Conservation (phyloP, 345 rosid species). For the Microcos paniculata region DNA sequence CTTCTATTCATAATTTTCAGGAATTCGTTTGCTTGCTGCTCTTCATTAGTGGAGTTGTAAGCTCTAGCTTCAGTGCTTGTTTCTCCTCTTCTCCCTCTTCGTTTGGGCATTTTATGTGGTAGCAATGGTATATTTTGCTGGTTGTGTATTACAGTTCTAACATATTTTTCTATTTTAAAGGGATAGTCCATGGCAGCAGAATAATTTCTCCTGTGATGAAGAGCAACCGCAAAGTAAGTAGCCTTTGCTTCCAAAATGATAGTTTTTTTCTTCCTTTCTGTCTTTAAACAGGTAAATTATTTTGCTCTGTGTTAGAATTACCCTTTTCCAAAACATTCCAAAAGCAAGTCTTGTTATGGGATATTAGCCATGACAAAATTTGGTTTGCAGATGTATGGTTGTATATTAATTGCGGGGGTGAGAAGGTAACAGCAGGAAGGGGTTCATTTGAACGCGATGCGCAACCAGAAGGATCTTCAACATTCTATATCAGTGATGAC, state of each 20-base stretch:
- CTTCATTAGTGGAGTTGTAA: background rate
- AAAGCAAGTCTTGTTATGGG: too few relatives aligned
- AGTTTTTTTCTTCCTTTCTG: background rate
- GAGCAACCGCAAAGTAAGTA: slow-evolving; percentile 6
- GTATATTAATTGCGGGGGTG: slow-evolving; percentile 16
- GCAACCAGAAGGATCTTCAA: slow-evolving; percentile 6
- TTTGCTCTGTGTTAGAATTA: background rate
- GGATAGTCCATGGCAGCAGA: slow-evolving; percentile 2
- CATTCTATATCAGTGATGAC: slow-evolving; percentile 11
- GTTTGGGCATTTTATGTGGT: background rate
- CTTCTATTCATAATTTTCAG: background rate
- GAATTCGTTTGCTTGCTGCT: slow-evolving; percentile 16
- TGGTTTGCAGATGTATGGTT: background rate
- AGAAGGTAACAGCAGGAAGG: background rate
- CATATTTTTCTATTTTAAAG: background rate
- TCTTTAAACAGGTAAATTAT: background rate
- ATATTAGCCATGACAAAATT: background rate
- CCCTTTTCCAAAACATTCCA: too few relatives aligned
- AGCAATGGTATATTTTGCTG: background rate
- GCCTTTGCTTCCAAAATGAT: background rate
- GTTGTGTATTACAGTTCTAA: background rate
- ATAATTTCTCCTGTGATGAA: slow-evolving; percentile 2
- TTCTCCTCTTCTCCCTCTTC: background rate
- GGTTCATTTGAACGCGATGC: background rate
- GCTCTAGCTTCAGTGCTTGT: background rate